phyloP scores from a whole-genome alignment of 805 yeast species.

The Henningerozyma blattae region DNA sequence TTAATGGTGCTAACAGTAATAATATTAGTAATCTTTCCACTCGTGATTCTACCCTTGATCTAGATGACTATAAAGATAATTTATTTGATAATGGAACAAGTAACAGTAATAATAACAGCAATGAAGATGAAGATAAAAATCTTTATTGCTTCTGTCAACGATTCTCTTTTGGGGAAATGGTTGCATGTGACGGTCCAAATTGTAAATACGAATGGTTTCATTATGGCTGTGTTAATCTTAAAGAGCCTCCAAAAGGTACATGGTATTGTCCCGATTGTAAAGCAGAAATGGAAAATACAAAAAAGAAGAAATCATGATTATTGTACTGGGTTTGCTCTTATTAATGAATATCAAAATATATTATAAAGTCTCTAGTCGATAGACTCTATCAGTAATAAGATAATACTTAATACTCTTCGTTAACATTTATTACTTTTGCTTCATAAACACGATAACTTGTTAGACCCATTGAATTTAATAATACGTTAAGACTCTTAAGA shows the following conservation, averaged over 20 bases:
- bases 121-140: slow-evolving; percentile 51
- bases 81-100: background rate
- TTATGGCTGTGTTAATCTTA: slow-evolving; percentile 85
- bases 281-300: slow-evolving; percentile 23
- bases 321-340: too few relatives aligned
- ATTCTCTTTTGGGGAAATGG: slow-evolving; percentile 92
- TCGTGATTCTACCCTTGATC: slow-evolving; percentile 2
- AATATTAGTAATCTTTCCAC: slow-evolving; percentile 2
- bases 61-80: background rate
- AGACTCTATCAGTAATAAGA: too few relatives aligned
- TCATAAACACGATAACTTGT: too few relatives aligned
- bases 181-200: slow-evolving; percentile 85
- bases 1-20: background rate
- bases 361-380: too few relatives aligned
- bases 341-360: too few relatives aligned
- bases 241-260: slow-evolving; percentile 78
- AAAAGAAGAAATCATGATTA: slow-evolving; percentile 14
- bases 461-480: too few relatives aligned
- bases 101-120: slow-evolving; percentile 9
- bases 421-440: too few relatives aligned
- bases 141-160: slow-evolving; percentile 87
- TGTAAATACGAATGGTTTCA: slow-evolving; percentile 95
- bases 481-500: slow-evolving; percentile 43
- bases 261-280: slow-evolving; percentile 91
- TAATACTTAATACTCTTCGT: too few relatives aligned